Base-by-base conservation (phyloP, 169 alveolate species). In the Plasmodium falciparum region DNA sequence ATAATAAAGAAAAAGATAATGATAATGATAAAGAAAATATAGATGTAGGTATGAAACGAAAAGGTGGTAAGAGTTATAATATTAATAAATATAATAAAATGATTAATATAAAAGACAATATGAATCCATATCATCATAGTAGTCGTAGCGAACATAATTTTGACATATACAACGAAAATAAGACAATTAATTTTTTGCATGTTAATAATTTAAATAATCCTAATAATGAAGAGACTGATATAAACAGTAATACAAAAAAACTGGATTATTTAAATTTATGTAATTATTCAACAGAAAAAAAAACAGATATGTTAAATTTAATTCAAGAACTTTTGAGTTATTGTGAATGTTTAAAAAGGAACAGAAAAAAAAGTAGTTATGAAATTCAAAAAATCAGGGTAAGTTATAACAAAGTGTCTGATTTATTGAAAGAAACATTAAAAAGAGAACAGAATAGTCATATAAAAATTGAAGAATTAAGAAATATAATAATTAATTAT, bases 331-430 rank as follows among this genome's bases (percentile, higher is more conserved):
- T 80, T 13, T 26, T 80, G 33, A 80, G 90, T 29, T 80, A 80
- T 24, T 80, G 90, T 47, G 90, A 80, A 26, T 80, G 90, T 43
- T 56, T 80, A 80, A 80, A 80, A 80, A 80, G 90, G 15, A 80
- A 58, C 4, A 39, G 90, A 20, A 80, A 80, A 67, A 80, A 80
- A 49, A 80, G 83, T 54, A 69, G 65, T 7, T 78, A 80, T 47
- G 90, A 80, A 59, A 80, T 67, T 17, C 67, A 80, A 39, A 80
- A 80, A 67, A 80, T 80, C 20, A 22, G 90, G 47, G 22, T 66
- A 54, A 80, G 90, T 61, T 80, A 80, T 72, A 80, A 80, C 12
- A 80, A 80, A 3, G 83, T 80, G 11, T 80, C 90, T 15, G 83
- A 80, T 67, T 80, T 80, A 29, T 61, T 80, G 13, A 80, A 80